Conservation (phyloP, 2,329 filamentous ascomycete species). For the Neonectria faginata region DNA sequence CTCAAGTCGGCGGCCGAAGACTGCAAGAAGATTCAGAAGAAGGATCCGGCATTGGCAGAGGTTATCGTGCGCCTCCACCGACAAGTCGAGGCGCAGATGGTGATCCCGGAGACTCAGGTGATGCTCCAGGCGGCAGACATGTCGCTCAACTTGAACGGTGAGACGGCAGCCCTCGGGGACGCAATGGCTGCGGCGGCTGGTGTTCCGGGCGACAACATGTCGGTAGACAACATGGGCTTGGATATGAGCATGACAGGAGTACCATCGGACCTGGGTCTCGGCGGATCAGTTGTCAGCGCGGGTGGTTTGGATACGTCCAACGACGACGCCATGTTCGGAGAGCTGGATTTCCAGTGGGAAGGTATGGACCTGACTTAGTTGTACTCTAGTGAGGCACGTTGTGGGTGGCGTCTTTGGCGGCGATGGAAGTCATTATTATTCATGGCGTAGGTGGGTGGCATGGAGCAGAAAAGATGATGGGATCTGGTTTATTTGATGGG, state of each 20-base stretch:
- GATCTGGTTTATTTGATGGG: background rate
- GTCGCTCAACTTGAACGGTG: conserved; percentile 54
- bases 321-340: conserved; percentile 55
- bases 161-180: conserved; percentile 54
- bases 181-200: conserved; percentile 58
- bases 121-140: conserved; percentile 59
- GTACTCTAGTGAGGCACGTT: background rate
- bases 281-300: conserved; percentile 49
- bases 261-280: conserved; percentile 54
- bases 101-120: conserved; percentile 53
- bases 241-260: conserved; percentile 57
- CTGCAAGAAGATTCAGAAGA: conserved; percentile 66
- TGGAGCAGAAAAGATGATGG: conserved; percentile 11
- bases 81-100: conserved; percentile 74
- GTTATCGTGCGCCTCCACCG: conserved; percentile 72
- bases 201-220: conserved; percentile 54
- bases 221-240: conserved; percentile 57
- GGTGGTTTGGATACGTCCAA: conserved; percentile 48
- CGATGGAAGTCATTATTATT: conserved; percentile 17
- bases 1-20: conserved; percentile 69
- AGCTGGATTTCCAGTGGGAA: conserved; percentile 59
- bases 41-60: conserved; percentile 69
- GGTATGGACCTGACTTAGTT: conserved; percentile 49
- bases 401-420: conserved; percentile 15
- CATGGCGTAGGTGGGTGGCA: conserved; percentile 17